Base-by-base conservation (phyloP, 164 flowering plant species). In the Chloranthus sessilifolius region DNA sequence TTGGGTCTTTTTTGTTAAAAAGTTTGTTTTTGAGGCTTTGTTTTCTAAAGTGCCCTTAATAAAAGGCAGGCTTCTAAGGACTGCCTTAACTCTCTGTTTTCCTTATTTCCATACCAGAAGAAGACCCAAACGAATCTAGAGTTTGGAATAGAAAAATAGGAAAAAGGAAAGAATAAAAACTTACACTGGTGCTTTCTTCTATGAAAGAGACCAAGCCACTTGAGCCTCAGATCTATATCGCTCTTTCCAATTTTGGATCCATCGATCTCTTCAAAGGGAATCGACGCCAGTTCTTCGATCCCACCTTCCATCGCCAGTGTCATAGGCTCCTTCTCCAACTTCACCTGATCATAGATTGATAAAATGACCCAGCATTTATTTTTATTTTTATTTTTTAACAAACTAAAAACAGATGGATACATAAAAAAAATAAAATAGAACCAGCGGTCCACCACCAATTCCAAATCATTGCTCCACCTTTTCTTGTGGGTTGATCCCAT, bases 131-230 rank as follows among this genome's bases (percentile, higher is more conserved):
- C n/a, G n/a, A n/a, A n/a, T n/a, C n/a, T n/a, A n/a, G n/a, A 7
- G 2, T 7, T 2, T 7, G 43, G 20, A 15, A 4, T 40, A 16
- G 11, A 4, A 6, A 23, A 17, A 14, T n/a, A 27, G 7, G 56
- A 52, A 43, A 17, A 5, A 37, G 28, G 21, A 27, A 36, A 17
- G n/a, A n/a, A 56, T 8, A 19, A 15, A 21, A n/a, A 50, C 88
- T 74, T 70, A 91, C 96, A 92, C 0, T 88, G 96, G 64, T 91
- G 88, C 62, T 92, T 92, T 47, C 96, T 76, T 37, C 96, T 61
- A 42, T 88, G 96, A 53, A 92, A 92, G 43, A 92, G 73, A 5
- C 95, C 98, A 43, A 92, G 84, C 98, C 98, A 92, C 62, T 92
- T 92, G 63, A 92, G 87, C 20, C 98, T 71, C 12, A 82, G 85